Evolutionary conservation across 495 filamentous ascomycete genomes (phyloP).

Genomic region (Usnea hakonensis): DNA sequence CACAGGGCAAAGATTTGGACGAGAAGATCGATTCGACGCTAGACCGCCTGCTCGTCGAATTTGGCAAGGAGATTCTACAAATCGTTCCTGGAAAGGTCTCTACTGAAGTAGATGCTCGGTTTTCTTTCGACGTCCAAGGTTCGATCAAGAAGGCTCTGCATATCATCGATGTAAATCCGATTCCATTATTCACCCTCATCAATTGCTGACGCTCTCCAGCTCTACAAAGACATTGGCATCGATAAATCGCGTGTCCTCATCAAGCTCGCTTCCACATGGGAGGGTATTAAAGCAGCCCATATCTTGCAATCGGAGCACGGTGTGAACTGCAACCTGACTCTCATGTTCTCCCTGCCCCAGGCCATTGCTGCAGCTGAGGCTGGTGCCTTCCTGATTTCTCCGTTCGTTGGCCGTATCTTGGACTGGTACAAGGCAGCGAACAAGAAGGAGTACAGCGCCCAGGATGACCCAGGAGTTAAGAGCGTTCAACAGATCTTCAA

Average conservation of each 20-base stretch:
- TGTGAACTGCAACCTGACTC: conserved; percentile 97
- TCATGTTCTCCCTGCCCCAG: conserved; percentile 96
- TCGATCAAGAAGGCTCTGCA: conserved; percentile 94
- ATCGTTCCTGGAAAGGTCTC: conserved; percentile 98
- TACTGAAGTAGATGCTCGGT: conserved; percentile 93
- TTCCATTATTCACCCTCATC: neutral
- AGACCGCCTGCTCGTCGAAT: conserved; percentile 93
- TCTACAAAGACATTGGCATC: conserved; percentile 88
- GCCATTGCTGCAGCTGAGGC: conserved; percentile 96
- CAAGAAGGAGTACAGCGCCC: conserved; percentile 80
- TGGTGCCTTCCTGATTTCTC: conserved; percentile 96
- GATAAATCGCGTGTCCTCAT: conserved; percentile 77
- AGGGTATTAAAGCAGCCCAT: conserved; percentile 96
- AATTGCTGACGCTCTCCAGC: conserved; percentile 43
- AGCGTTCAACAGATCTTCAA: conserved; percentile 95
- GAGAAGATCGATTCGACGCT: conserved; percentile 74
- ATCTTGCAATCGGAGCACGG: conserved; percentile 87
- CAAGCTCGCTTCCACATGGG: conserved; percentile 59
- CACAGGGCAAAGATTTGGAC: conserved; percentile 51
- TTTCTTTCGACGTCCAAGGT: conserved; percentile 89
- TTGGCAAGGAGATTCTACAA: conserved; percentile 93
- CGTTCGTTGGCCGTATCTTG: conserved; percentile 98
- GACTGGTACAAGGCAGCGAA: conserved; percentile 98
- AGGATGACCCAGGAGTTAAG: conserved; percentile 95
- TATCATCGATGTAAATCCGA: conserved; percentile 74